Evolutionary conservation across 2,329 filamentous ascomycete species (phyloP), one percentile per base, ranked within the genome.

Genomic region (Sarocladium kiliense): DNA sequence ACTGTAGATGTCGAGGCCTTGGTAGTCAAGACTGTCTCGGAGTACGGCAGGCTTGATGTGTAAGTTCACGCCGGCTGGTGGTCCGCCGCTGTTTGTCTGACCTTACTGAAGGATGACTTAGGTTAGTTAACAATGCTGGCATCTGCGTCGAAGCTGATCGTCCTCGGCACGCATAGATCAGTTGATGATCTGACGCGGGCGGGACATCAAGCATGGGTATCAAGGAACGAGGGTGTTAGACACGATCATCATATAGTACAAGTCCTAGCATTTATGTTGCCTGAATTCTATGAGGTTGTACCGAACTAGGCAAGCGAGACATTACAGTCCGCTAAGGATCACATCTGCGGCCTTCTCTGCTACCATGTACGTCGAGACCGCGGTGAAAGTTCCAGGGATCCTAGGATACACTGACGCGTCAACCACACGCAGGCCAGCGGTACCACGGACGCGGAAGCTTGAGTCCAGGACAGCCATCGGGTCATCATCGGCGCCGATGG

Each of bases 391-490:
- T 19, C 67, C 67, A 0, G 67, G 67, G n/a, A 67, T 64, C 1
- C 57, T 51, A 3, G 74, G 74, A 60, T 75, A 77, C 34, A 77
- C 69, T 0, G 72, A 75, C 1, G 72, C 74, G 57, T 77, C 74
- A 5, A 77, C 74, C 3, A 77, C 74, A 56, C 73, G 67, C 21
- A 77, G 70, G 51, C 75, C 75, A 30, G 68, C 58, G 2, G 74
- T 74, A n/a, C 63, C 78, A 66, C 65, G 58, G 2, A 80, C 77
- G 47, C 77, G 70, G 53, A 77, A 75, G 64, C 75, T 74, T 30
- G 73, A 69, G 57, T 80, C 77, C 1, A 80, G 72, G 7, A 79
- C 77, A 0, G 76, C 66, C 60, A 65, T 62, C 14, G 61, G 58
- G 32, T 70, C 68, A 21, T 62, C 58, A 5, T 68, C 64, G 0